phyloP scores from a whole-genome alignment of 108 stramenopile species.

The Fistulifera solaris region DNA sequence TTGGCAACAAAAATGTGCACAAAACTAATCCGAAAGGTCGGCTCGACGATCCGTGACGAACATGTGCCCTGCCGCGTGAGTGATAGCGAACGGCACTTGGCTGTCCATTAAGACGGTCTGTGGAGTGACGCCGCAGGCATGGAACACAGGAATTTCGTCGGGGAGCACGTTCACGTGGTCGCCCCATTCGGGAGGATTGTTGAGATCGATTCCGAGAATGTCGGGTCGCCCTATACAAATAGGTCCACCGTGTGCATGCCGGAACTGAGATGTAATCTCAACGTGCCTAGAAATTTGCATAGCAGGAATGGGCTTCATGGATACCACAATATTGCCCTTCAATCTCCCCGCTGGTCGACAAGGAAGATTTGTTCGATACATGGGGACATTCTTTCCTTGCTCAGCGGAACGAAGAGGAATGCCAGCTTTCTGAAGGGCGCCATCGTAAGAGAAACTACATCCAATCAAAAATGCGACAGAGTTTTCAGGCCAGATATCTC shows the following conservation, averaged over 20 bases:
- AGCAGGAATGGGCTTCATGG: constrained; percentile 81
- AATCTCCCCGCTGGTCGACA: constrained; percentile 58
- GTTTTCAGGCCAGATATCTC: constrained; percentile 56
- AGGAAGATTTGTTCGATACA: constrained; percentile 72
- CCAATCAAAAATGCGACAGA: constrained; percentile 81
- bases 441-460: constrained; percentile 81
- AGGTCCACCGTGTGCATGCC: constrained; percentile 84
- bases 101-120: constrained; percentile 67
- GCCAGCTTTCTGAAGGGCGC: constrained; percentile 53
- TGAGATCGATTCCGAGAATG: constrained; percentile 60
- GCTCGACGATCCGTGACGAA: constrained; percentile 72
- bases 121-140: constrained; percentile 90
- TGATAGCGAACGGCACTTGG: constrained; percentile 66
- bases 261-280: constrained; percentile 58
- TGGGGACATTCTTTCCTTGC: constrained; percentile 76
- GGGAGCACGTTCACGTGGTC: constrained; percentile 46
- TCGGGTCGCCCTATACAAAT: constrained; percentile 69
- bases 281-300: constrained; percentile 55
- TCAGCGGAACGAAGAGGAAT: constrained; percentile 66
- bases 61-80: constrained; percentile 89
- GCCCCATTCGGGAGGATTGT: constrained; percentile 73
- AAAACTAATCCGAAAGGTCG: constrained; percentile 24
- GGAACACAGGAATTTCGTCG: constrained; percentile 86
- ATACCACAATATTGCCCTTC: constrained; percentile 71
- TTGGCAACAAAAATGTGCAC: background rate